These are phyloP conservation scores for Solanum hybrid DNA, from an alignment of 305 asterid genomes.

Conservation along the genomic window DNA sequence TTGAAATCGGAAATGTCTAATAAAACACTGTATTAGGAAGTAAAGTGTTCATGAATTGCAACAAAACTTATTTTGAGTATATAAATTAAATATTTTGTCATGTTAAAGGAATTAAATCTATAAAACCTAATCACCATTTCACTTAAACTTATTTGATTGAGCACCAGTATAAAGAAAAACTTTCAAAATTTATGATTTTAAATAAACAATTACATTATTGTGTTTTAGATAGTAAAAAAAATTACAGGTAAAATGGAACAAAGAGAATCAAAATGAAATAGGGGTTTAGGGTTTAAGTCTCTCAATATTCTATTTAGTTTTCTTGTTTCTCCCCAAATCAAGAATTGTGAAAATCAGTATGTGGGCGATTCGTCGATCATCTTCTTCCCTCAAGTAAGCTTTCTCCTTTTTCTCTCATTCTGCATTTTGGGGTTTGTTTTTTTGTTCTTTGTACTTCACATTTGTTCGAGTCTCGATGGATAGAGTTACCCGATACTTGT, in stretches of 20 bases:
- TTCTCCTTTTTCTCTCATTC: background rate
- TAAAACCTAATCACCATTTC: background rate
- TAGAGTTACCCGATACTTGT: background rate
- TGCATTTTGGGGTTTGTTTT: background rate
- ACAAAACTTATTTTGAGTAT: background rate
- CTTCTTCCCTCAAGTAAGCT: background rate
- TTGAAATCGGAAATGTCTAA: background rate
- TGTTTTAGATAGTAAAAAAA: background rate
- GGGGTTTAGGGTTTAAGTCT: conserved; percentile 32
- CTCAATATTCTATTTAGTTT: background rate
- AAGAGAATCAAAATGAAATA: background rate
- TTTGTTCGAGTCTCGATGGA: background rate
- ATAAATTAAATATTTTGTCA: background rate
- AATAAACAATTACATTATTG: background rate
- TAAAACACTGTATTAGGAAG: background rate
- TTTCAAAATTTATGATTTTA: background rate
- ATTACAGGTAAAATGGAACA: background rate
- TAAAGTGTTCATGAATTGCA: background rate
- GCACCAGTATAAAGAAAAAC: background rate
- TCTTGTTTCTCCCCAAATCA: too few relatives aligned
- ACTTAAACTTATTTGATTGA: background rate
- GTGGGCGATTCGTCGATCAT: conserved; percentile 3
- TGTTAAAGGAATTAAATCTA: background rate
- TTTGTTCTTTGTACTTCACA: background rate
- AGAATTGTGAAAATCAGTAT: background rate